Conservation (phyloP, 176 grass and related monocot species). For the Bromus sterilis region DNA sequence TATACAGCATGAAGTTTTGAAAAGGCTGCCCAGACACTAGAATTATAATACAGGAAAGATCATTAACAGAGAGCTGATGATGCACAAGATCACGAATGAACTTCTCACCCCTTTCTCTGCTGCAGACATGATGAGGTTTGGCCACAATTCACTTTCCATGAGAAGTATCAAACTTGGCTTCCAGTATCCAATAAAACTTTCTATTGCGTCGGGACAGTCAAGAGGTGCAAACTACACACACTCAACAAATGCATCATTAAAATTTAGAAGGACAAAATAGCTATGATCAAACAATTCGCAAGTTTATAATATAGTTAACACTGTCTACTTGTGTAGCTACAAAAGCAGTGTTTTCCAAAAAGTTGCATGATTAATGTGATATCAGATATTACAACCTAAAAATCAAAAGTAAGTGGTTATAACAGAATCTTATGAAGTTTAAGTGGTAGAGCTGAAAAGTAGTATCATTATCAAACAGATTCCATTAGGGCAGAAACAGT, state of each 20-base stretch:
- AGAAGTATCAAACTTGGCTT: constrained; percentile 65
- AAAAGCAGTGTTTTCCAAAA: not conserved
- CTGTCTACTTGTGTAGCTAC: not conserved
- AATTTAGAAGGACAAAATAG: not conserved
- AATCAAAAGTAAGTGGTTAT: not conserved
- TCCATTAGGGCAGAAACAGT: not conserved
- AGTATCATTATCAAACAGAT: not conserved
- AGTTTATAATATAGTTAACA: no score
- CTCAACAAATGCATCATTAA: not conserved
- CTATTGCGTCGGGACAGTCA: constrained; percentile 55
- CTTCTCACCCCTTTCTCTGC: constrained; percentile 59
- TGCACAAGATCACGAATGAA: constrained; percentile 3
- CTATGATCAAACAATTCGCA: not conserved
- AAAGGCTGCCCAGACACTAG: not conserved
- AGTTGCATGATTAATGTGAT: not conserved
- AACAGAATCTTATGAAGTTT: not conserved
- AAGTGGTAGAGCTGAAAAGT: not conserved
- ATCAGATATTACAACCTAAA: not conserved
- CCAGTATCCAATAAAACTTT: constrained; percentile 76
- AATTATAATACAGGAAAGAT: constrained; percentile 6
- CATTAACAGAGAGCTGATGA: not conserved
- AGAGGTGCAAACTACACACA: constrained; percentile 67
- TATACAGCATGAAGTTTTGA: not conserved
- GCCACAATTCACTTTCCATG: constrained; percentile 97
- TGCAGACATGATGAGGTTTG: constrained; percentile 83